phyloP scores from a whole-genome alignment of 129 eudicot genomes.

The Scalesia atractyloides region DNA sequence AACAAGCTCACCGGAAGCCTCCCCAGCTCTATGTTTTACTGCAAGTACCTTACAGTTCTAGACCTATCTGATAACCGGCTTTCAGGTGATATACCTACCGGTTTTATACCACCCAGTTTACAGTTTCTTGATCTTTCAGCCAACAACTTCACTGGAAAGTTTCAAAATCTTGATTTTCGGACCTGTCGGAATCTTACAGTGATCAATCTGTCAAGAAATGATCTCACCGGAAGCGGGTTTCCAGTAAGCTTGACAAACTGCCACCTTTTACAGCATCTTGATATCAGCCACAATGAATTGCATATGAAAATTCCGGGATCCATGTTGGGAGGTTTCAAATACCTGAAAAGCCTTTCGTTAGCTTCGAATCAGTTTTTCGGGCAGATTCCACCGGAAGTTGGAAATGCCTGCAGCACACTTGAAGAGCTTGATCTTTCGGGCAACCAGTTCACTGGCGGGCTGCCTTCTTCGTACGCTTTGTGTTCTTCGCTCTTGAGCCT shows the following conservation, averaged over 20 bases:
- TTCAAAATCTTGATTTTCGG: constrained; percentile 54
- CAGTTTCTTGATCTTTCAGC: constrained; percentile 61
- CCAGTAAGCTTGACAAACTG: constrained; percentile 63
- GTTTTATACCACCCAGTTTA: constrained; percentile 31
- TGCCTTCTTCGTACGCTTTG: constrained; percentile 53
- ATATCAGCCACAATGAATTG: constrained; percentile 54
- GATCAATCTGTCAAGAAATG: constrained; percentile 56
- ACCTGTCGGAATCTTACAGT: constrained; percentile 56
- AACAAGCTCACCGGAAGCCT: constrained; percentile 61
- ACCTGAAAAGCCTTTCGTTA: constrained; percentile 51
- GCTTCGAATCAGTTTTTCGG: constrained; percentile 64
- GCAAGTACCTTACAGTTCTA: constrained; percentile 50
- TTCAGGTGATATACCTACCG: constrained; percentile 45
- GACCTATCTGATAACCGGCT: constrained; percentile 57
- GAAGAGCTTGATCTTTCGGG: constrained; percentile 77
- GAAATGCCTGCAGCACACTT: constrained; percentile 50
- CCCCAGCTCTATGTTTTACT: constrained; percentile 42
- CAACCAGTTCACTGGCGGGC: constrained; percentile 57
- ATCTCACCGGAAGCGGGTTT: constrained; percentile 51
- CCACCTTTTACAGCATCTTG: constrained; percentile 49
- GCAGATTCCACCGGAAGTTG: constrained; percentile 65
- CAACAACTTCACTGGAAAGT: constrained; percentile 64
- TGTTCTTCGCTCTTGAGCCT: constrained; percentile 62
- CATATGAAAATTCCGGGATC: constrained; percentile 60
- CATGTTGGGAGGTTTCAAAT: constrained; percentile 47